Conservation (phyloP, 1,139 yeast genomes). For the Torulaspora globosa region DNA sequence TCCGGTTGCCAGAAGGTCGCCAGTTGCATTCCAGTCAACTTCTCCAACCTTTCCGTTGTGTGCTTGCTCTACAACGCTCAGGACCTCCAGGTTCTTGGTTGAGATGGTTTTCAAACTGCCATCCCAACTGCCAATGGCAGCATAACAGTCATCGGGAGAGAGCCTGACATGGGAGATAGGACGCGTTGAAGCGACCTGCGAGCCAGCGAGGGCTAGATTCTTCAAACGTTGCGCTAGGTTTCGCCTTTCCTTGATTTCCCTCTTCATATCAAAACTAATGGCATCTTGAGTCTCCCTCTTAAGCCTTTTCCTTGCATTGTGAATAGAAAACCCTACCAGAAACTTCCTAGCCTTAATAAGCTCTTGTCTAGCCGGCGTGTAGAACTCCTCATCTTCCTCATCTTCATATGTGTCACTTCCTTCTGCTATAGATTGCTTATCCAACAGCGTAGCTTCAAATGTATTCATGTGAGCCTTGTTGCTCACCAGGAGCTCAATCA, state of each 20-base stretch:
- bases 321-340: slow-evolving; percentile 52
- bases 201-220: slow-evolving; percentile 51
- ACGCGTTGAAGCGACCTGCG: slow-evolving; percentile 65
- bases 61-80: slow-evolving; percentile 32
- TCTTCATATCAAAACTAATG: slow-evolving; percentile 23
- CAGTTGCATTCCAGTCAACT: slow-evolving; percentile 55
- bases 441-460: slow-evolving; percentile 27
- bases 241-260: slow-evolving; percentile 47
- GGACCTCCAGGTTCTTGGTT: slow-evolving; percentile 39
- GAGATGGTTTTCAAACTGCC: slow-evolving; percentile 59
- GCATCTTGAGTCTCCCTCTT: slow-evolving; percentile 18
- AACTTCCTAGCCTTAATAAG: slow-evolving; percentile 51
- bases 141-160: slow-evolving; percentile 36
- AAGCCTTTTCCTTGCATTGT: slow-evolving; percentile 45
- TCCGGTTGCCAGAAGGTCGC: slow-evolving; percentile 46
- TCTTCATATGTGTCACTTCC: slow-evolving; percentile 34
- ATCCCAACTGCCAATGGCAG: slow-evolving; percentile 83
- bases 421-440: slow-evolving; percentile 10
- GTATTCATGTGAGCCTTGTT: slow-evolving; percentile 23
- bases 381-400: slow-evolving; percentile 59
- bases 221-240: slow-evolving; percentile 40
- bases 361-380: slow-evolving; percentile 70
- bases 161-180: slow-evolving; percentile 62
- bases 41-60: slow-evolving; percentile 67
- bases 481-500: slow-evolving; percentile 41